Evolutionary conservation across 78 protist species (phyloP), one percentile per base, ranked within the genome.

Genomic region (Isochrysis galbana): DNA sequence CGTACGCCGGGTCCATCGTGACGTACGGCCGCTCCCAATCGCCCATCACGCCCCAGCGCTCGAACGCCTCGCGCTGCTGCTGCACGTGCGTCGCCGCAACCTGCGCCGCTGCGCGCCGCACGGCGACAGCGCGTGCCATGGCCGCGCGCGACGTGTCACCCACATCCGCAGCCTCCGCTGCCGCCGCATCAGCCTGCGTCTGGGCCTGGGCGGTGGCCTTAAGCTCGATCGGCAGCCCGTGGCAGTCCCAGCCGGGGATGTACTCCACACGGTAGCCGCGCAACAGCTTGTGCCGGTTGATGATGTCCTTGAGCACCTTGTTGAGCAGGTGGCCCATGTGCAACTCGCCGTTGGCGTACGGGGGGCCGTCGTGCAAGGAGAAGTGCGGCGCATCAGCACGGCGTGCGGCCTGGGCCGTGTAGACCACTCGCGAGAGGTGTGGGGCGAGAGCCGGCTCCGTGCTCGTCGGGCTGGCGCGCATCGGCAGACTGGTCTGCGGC

Each of bases 331-430:
- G 94, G 36, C 94, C 80, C 84, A 77, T 77, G 90, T 98, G 98
- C 38, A 95, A 93, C 23, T 70, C 90, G 54, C 99, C 98, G 80
- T 98, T 98, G 77, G 99, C 99, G 51, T 96, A 98, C 23, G 99
- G 99, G 72, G 99, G 99, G 19, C 99, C 99, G 69, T 98, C 99
- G 91, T 97, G 99, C 55, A 96, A 94, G 21, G 96, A 74, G 36
- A 94, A 96, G 25, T 36, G 29, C 11, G 2, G 29, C 39, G 80
- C 80, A 3, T 21, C 34, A 22, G 39, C 80, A 2, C 80, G 80
- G 29, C 14, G 21, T 17, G 34, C 80, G 45, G 41, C 80, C 80
- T 70, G 80, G 14, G 32, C 32, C 80, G 2, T 2, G 41, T n/a
- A 70, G 80, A 36, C 44, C 10, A 14, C 80, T 17, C 1, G 11